Conservation (phyloP, 1,284 basidiomycete genomes). For the Gymnopus androsaceus region DNA sequence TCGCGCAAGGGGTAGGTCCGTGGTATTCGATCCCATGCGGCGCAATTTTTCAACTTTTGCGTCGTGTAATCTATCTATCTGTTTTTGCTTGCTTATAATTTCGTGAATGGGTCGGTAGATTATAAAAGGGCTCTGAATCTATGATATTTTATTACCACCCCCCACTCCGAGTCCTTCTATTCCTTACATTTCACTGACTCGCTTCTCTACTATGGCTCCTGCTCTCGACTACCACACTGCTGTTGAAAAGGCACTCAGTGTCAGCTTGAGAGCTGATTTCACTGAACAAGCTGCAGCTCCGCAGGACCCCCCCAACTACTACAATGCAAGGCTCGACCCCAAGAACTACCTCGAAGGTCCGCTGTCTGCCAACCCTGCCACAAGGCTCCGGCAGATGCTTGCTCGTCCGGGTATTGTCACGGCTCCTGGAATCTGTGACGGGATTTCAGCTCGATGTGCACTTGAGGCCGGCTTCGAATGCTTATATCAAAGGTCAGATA, state of each 20-base stretch:
- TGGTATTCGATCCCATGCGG: too few relatives aligned
- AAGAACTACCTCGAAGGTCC: conserved; percentile 70
- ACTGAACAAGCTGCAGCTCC: conserved; percentile 16
- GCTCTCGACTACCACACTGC: conserved; percentile 31
- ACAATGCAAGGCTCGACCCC: conserved; percentile 64
- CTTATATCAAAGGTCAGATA: conserved; percentile 63
- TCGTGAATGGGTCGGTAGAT: too few relatives aligned
- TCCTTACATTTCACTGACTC: background rate
- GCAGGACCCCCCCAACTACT: conserved; percentile 35
- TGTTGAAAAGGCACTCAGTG: conserved; percentile 15
- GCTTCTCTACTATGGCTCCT: conserved; percentile 21
- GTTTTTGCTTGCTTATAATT: too few relatives aligned
- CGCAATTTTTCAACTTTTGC: too few relatives aligned
- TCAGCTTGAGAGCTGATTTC: conserved; percentile 6
- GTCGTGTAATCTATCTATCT: too few relatives aligned
- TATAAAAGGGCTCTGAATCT: too few relatives aligned
- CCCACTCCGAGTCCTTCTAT: background rate
- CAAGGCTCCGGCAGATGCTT: conserved; percentile 74
- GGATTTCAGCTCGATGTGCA: conserved; percentile 78
- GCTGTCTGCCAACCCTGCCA: conserved; percentile 65
- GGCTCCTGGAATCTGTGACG: conserved; percentile 79
- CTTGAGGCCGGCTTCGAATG: conserved; percentile 77
- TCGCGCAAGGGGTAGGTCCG: too few relatives aligned
- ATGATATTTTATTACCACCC: background rate
- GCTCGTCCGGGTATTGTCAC: conserved; percentile 77